These are phyloP conservation scores for Boletus tylopilopsis DNA, from an alignment of 768 basidiomycete species.

Conservation along the genomic window DNA sequence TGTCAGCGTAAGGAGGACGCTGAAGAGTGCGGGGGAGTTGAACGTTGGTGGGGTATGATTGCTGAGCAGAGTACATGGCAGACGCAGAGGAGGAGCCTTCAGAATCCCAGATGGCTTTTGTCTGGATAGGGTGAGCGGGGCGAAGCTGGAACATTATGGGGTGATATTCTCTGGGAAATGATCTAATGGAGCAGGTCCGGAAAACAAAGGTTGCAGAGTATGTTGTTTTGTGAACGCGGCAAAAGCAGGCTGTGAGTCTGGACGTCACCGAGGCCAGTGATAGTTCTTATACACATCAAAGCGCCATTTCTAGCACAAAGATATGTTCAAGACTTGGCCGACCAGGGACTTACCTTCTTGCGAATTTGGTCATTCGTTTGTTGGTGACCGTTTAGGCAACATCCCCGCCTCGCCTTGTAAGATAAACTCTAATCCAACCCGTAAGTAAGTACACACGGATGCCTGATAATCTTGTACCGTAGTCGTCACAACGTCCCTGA, in stretches of 20 bases:
- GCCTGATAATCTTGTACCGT: constrained; percentile 18
- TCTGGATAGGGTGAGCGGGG: constrained; percentile 34
- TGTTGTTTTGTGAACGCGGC: constrained; percentile 7
- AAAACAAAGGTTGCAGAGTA: constrained; percentile 18
- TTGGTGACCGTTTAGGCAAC: constrained; percentile 30
- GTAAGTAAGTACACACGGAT: constrained; percentile 8
- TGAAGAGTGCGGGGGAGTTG: constrained; percentile 72
- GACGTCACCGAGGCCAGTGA: constrained; percentile 9
- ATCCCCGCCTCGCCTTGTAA: constrained; percentile 10
- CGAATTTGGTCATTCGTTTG: constrained; percentile 35
- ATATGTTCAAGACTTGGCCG: constrained; percentile 26
- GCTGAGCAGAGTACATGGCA: constrained; percentile 30
- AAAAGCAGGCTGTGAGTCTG: constrained; percentile 14
- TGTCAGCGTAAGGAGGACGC: constrained; percentile 55
- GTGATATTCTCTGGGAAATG: constrained; percentile 8
- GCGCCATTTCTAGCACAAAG: constrained; percentile 31
- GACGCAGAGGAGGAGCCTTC: constrained; percentile 26
- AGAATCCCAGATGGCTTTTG: constrained; percentile 35
- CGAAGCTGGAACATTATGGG: constrained; percentile 34
- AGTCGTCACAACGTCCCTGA: constrained; percentile 29
- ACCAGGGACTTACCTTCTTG: constrained; percentile 23
- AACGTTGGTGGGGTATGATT: constrained; percentile 35
- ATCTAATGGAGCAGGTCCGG: constrained; percentile 19
- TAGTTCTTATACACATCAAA: constrained; percentile 28
- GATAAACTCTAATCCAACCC: constrained; percentile 19